Evolutionary conservation across 176 grass and related monocot species (phyloP), one percentile per base, ranked within the genome.

Genomic region (Carex littledalei): DNA sequence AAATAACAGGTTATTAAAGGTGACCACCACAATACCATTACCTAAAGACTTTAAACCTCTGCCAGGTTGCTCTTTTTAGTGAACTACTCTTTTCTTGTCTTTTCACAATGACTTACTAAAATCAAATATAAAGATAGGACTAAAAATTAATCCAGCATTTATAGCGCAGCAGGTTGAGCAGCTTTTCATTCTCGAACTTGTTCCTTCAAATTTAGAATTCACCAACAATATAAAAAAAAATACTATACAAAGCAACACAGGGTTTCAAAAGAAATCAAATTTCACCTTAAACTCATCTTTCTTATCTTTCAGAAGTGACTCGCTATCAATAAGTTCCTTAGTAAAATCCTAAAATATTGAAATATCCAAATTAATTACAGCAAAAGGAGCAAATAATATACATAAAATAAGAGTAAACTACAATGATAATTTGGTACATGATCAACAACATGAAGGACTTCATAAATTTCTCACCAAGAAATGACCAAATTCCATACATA

Each of bases 261-360:
- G 3, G 10, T 20, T 69, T 34, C 21, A 11, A 17, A 58, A 55
- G 8, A 20, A 8, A 17, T 78, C 29, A 55, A 39, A 16, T 59
- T 43, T 63, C 68, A 94, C 93, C 93, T 87, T 94, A 43, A 98
- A 94, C 65, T 89, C 92, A 29, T 94, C 95, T 88, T 90, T 94
- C 70, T 98, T 89, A 43, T 90, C 95, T 77, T 98, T 80, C 12
- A 89, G 89, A 20, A 98, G 67, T 35, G 62, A 47, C 39, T 93
- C 95, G 3, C 88, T 90, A 79, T 94, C 62, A 62, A 92, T 78
- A 59, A 91, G 87, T 11, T 92, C 85, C 49, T 91, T 86, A 62
- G 69, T 85, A 86, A 98, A 98, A 64, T 93, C 89, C 92, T 98
- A 79, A n/a, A 85, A 67, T 34, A 81, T 13, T 56, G 53, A 12